phyloP scores from a whole-genome alignment of 768 basidiomycete genomes.

The Neoboletus brunneissimus region DNA sequence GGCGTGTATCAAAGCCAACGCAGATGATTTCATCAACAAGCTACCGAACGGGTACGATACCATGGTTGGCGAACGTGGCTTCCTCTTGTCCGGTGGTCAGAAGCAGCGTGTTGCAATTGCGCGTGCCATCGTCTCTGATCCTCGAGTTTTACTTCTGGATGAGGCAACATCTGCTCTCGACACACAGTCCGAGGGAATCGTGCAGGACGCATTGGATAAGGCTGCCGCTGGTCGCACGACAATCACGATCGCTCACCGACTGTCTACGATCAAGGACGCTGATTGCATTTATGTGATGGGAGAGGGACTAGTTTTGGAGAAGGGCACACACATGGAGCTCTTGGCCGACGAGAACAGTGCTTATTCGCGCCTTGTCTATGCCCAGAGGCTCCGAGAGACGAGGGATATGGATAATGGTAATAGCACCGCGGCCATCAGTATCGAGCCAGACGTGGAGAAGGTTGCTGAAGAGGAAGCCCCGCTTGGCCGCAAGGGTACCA shows the following conservation, averaged over 20 bases:
- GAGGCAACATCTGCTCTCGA: slow-evolving; percentile 90
- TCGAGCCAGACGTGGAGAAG: slow-evolving; percentile 54
- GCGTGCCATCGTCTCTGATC: slow-evolving; percentile 85
- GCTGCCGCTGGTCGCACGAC: slow-evolving; percentile 76
- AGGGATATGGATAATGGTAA: slow-evolving; percentile 31
- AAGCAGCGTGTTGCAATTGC: slow-evolving; percentile 90
- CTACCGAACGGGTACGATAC: slow-evolving; percentile 84
- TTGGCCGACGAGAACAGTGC: slow-evolving; percentile 56
- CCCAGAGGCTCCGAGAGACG: slow-evolving; percentile 74
- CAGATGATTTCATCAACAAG: slow-evolving; percentile 82
- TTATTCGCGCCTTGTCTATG: slow-evolving; percentile 72
- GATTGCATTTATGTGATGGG: slow-evolving; percentile 89
- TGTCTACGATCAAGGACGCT: slow-evolving; percentile 84
- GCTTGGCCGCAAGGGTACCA: slow-evolving; percentile 41
- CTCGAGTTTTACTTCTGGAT: slow-evolving; percentile 81
- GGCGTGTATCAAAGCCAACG: slow-evolving; percentile 86
- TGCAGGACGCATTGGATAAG: slow-evolving; percentile 88
- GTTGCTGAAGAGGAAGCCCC: slow-evolving; percentile 57
- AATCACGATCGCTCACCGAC: slow-evolving; percentile 76
- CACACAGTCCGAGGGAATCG: slow-evolving; percentile 82
- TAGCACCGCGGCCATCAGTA: slow-evolving; percentile 14
- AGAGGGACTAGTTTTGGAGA: slow-evolving; percentile 75
- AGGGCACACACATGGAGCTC: slow-evolving; percentile 74
- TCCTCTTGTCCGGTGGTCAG: slow-evolving; percentile 84
- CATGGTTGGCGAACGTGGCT: slow-evolving; percentile 85